A percentile compares a stretch with the other conserved stretches of the same genome.
Conservation (phyloP, 1,139 yeast genomes). For the Kluyveromyces marxianus region DNA sequence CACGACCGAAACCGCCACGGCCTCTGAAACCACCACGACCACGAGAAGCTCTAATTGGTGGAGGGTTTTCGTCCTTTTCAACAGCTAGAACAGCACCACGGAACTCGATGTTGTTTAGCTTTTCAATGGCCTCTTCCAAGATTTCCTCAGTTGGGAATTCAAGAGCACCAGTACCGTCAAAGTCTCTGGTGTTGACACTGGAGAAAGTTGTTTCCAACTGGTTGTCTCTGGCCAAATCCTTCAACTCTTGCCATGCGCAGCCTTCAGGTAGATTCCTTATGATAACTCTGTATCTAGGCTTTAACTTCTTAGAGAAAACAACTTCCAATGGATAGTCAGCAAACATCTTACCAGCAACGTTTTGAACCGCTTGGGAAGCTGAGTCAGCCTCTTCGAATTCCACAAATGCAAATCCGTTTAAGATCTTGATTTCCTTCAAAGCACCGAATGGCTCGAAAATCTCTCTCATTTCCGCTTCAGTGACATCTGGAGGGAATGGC, state of each 20-base stretch:
- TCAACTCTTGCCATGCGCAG: conserved; percentile 79
- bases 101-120: conserved; percentile 64
- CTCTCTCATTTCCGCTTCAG: conserved; percentile 55
- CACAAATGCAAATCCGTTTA: conserved; percentile 73
- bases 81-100: conserved; percentile 60
- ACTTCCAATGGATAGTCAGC: conserved; percentile 60
- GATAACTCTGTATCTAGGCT: conserved; percentile 67
- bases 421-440: conserved; percentile 56
- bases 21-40: conserved; percentile 41
- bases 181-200: conserved; percentile 58
- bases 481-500: conserved; percentile 43
- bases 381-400: conserved; percentile 60
- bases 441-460: conserved; percentile 61
- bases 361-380: conserved; percentile 59
- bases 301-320: conserved; percentile 60
- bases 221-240: conserved; percentile 70
- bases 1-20: conserved; percentile 28
- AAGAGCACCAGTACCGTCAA: conserved; percentile 67
- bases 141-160: conserved; percentile 75
- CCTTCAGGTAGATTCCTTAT: conserved; percentile 64
- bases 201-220: conserved; percentile 63
- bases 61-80: conserved; percentile 72
- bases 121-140: conserved; percentile 58
- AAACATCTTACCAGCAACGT: conserved; percentile 48
- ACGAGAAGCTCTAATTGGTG: conserved; percentile 58